Conservation (phyloP, 2,329 filamentous ascomycete species). For the Alternaria sp. region DNA sequence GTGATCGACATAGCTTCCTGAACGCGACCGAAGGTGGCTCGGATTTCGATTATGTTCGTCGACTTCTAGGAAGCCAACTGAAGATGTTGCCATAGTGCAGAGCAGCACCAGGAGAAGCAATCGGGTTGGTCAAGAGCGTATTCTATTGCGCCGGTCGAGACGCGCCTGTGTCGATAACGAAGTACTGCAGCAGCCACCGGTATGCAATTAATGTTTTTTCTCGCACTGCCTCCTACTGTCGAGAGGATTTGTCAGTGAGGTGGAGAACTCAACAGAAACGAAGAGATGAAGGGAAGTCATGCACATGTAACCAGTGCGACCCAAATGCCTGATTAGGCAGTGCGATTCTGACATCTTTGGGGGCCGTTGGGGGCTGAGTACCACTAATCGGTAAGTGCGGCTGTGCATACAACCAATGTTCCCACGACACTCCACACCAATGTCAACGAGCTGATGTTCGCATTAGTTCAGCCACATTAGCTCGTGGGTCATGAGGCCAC, state of each 20-base stretch:
- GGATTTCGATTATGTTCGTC: slow-evolving; percentile 14
- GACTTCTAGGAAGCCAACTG: slow-evolving; percentile 26
- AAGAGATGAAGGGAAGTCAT: slow-evolving; percentile 11
- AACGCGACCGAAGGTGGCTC: slow-evolving; percentile 31
- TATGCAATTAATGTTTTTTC: neutral
- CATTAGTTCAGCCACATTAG: slow-evolving; percentile 22
- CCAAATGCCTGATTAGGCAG: slow-evolving; percentile 15
- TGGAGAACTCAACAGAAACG: slow-evolving; percentile 9
- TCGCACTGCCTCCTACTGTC: slow-evolving; percentile 10
- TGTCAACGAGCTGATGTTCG: slow-evolving; percentile 27
- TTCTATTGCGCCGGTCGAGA: neutral
- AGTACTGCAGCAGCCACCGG: neutral
- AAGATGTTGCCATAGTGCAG: slow-evolving; percentile 19
- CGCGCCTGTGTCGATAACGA: neutral
- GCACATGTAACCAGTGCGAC: slow-evolving; percentile 17
- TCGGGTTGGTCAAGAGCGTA: neutral
- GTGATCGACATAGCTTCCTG: slow-evolving; percentile 36
- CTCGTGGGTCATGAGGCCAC: slow-evolving; percentile 23
- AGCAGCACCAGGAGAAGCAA: neutral
- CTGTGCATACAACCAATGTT: slow-evolving; percentile 27
- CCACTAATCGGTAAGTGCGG: slow-evolving; percentile 22
- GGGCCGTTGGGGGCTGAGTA: slow-evolving; percentile 30
- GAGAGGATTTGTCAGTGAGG: slow-evolving; percentile 7
- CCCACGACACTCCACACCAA: slow-evolving; percentile 19
- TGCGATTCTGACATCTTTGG: slow-evolving; percentile 22